Evolutionary conservation across 1,284 basidiomycete species (phyloP).

Genomic region (Leccinum variabile): DNA sequence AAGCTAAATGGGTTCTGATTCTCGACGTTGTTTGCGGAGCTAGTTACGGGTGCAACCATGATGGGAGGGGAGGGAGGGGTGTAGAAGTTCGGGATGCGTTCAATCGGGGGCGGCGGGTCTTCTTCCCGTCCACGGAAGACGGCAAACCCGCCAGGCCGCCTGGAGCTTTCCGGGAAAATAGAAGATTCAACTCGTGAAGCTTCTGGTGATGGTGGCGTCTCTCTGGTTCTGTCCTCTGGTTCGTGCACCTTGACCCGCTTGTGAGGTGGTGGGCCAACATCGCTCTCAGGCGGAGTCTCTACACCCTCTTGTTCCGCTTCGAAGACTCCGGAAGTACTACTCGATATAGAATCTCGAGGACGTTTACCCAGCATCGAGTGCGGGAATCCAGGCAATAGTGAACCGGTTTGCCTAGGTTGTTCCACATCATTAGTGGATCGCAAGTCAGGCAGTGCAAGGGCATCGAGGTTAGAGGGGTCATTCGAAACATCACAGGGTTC

Average conservation of each 20-base stretch:
- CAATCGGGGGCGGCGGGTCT: slow-evolving; percentile 49
- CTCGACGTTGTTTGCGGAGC: slow-evolving; percentile 49
- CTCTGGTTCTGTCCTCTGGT: slow-evolving; percentile 14
- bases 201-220: slow-evolving; percentile 9
- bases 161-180: slow-evolving; percentile 6
- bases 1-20: slow-evolving; percentile 56
- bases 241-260: slow-evolving; percentile 48
- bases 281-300: slow-evolving; percentile 40
- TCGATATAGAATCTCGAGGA: slow-evolving; percentile 49
- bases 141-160: slow-evolving; percentile 36
- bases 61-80: slow-evolving; percentile 38
- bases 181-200: slow-evolving; percentile 8
- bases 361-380: slow-evolving; percentile 59
- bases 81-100: slow-evolving; percentile 53
- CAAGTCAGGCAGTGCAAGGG: slow-evolving; percentile 15
- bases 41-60: slow-evolving; percentile 38
- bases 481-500: slow-evolving; percentile 24
- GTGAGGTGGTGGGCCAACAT: slow-evolving; percentile 44
- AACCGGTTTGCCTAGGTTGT: slow-evolving; percentile 27
- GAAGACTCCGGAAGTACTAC: slow-evolving; percentile 41
- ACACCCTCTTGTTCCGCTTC: slow-evolving; percentile 43
- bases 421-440: slow-evolving; percentile 20
- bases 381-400: slow-evolving; percentile 41
- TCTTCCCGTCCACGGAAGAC: slow-evolving; percentile 46
- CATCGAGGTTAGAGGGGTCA: slow-evolving; percentile 24